Base-by-base conservation (phyloP, 176 grass and related monocot species). In the Raddia distichophylla region DNA sequence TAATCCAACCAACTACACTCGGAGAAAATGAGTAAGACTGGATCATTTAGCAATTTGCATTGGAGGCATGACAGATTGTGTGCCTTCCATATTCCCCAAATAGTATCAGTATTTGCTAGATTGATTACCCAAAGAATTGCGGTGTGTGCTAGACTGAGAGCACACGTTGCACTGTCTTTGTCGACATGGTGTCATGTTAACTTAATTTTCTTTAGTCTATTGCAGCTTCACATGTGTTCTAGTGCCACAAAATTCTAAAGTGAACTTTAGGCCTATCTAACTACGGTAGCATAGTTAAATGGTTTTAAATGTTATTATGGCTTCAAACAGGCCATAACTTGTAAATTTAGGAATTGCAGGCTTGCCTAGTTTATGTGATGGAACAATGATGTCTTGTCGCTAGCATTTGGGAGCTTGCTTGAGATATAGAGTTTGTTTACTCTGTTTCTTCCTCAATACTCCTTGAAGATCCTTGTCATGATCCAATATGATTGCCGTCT, bases 361-460 rank as follows among this genome's bases (percentile, higher is more conserved):
- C 34, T 74, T 18, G 5, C 33, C 54, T 75, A 75, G 72, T 58
- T 43, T 75, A 75, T 6, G n/a, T 33, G 18, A 82, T 53, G 33
- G 33, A 71, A 69, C 45, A 44, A 7, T 0, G 45, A 63, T 60
- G 27, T 62, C 15, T 73, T 82, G 46, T 64, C 53, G 18, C 46
- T 64, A 53, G 45, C 17, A 64, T 53, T 40, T 64, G 42, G 35
- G 19, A 75, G 22, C 8, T 64, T 32, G 34, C 27, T 52, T 64
- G 46, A 32, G 46, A n/a, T 72, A 20, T 54, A 62, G n/a, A 78
- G 20, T 62, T 80, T 11, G n/a, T 80, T 32, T 71, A 27, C 65
- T 65, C 33, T 74, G 57, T 47, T 74, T 53, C 33, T 65, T 64
- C 10, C 4, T 78, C 10, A 62, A 79, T 54, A 85, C n/a, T 10